phyloP scores from a whole-genome alignment of 192 early-diverging fungal species.

The Mortierella antarctica region DNA sequence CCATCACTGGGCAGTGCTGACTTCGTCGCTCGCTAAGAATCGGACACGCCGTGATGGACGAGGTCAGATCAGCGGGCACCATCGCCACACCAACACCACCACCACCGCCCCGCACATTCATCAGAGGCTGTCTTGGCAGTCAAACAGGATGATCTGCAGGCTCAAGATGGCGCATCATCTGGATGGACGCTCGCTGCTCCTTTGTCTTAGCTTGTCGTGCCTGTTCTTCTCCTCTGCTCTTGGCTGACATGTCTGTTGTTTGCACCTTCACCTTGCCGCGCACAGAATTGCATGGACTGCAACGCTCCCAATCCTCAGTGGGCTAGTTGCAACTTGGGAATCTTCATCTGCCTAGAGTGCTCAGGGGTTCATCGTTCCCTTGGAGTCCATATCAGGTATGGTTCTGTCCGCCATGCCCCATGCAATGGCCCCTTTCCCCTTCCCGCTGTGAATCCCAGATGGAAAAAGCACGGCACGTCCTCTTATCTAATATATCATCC shows the following conservation, averaged over 20 bases:
- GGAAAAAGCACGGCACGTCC: background rate
- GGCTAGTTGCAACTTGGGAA: conserved; percentile 94
- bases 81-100: no score
- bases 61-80: no score
- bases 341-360: conserved; percentile 96
- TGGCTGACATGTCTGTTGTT: background rate
- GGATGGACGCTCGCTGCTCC: no score
- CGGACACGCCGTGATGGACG: no score
- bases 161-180: no score
- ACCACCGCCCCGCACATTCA: no score
- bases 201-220: background rate
- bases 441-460: background rate
- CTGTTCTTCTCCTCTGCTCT: background rate
- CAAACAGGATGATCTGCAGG: no score
- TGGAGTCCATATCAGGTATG: conserved; percentile 78
- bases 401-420: background rate
- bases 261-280: conserved; percentile 1
- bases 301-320: conserved; percentile 86
- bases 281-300: conserved; percentile 90
- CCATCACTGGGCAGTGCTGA: no score
- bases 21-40: no score
- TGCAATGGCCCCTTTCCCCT: background rate
- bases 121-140: no score
- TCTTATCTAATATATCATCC: background rate
- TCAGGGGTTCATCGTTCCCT: conserved; percentile 90